These are phyloP conservation scores for Tillandsia fasciculata DNA, from an alignment of 176 grass and related monocot genomes.

Conservation along the genomic window DNA sequence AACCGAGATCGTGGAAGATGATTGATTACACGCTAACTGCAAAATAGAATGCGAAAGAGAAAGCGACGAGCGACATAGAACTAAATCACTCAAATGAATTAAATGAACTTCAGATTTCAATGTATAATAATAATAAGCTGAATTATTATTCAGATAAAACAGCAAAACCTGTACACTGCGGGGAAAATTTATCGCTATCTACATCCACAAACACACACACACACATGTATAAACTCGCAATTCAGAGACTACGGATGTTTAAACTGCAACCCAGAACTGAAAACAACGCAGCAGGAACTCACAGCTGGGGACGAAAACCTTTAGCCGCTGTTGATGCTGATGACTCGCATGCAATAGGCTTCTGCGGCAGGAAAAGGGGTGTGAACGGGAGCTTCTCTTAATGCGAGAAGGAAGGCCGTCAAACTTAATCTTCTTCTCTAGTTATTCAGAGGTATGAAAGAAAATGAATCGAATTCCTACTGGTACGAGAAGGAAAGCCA, in stretches of 20 bases:
- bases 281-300: conserved; percentile 6
- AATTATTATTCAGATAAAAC: not conserved
- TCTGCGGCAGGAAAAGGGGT: too few species aligned
- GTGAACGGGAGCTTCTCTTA: too few species aligned
- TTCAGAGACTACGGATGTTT: conserved; percentile 24
- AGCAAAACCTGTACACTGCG: not conserved
- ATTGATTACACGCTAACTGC: not conserved
- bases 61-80: not conserved
- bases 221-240: conserved; percentile 11
- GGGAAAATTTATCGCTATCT: conserved; percentile 32
- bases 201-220: conserved; percentile 24
- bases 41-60: not conserved
- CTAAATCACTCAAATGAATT: not conserved
- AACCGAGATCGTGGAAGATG: too few species aligned
- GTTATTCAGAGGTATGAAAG: too few species aligned
- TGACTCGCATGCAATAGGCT: not conserved
- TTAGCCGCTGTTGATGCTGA: not conserved
- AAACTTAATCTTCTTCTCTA: too few species aligned
- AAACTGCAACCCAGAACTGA: conserved; percentile 26
- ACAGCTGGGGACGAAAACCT: conserved; percentile 11
- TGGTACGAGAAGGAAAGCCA: conserved; percentile 69
- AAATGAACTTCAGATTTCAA: not conserved
- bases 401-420: too few species aligned
- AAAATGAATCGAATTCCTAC: not conserved
- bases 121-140: not conserved